Evolutionary conservation across 805 yeast genomes (phyloP).

Genomic region (Schizosaccharomyces cryophilus): DNA sequence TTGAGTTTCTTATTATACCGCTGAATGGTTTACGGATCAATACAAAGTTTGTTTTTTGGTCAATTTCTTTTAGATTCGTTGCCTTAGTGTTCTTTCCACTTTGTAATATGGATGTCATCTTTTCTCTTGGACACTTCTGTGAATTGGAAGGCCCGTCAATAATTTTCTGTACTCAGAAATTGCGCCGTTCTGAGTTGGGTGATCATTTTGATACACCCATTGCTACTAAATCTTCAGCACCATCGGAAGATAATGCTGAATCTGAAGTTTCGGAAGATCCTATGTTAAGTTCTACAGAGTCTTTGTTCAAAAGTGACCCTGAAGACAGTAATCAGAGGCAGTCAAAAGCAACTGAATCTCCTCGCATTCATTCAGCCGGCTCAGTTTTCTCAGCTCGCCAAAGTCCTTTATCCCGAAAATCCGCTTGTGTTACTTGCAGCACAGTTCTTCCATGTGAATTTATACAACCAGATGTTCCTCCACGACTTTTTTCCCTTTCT

Average conservation of each 20-base stretch:
- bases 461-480: not conserved
- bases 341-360: not conserved
- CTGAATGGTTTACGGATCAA: no score
- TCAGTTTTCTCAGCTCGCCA: not conserved
- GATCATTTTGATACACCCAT: not conserved
- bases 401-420: not conserved
- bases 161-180: slow-evolving; percentile 12
- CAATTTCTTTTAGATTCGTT: not conserved
- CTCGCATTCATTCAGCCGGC: not conserved
- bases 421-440: not conserved
- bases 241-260: not conserved
- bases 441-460: not conserved
- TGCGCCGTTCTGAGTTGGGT: not conserved
- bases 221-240: not conserved
- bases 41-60: not conserved
- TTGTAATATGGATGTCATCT: not conserved
- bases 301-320: not conserved
- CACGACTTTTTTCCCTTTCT: not conserved
- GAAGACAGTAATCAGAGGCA: not conserved
- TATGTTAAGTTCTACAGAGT: not conserved
- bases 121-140: slow-evolving; percentile 12
- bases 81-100: not conserved
- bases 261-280: not conserved
- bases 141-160: slow-evolving; percentile 14
- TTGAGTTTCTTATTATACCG: no score